Percentiles rank a stretch among this genome's conserved stretches.
Evolutionary conservation across 768 basidiomycete genomes (phyloP).

Genomic region (Tephrocybe sp.): DNA sequence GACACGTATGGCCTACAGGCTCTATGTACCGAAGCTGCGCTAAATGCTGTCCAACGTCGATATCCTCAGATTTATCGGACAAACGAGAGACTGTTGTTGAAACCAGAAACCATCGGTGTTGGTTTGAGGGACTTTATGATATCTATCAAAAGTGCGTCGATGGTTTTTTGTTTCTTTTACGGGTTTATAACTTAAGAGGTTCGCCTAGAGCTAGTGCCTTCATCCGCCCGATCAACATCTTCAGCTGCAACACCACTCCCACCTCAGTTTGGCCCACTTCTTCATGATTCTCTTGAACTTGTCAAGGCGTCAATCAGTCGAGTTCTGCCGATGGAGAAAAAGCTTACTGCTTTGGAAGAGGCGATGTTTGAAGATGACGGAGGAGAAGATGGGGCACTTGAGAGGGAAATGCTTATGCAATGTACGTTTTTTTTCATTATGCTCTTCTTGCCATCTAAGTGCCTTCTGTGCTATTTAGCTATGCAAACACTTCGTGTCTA

Average conservation of each 20-base stretch:
- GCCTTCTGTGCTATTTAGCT: no score
- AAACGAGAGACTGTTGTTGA: conserved; percentile 77
- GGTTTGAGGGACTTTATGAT: conserved; percentile 95
- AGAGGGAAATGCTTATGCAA: conserved; percentile 86
- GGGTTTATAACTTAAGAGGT: conserved; percentile 1
- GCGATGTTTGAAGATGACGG: conserved; percentile 86
- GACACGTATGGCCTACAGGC: conserved; percentile 49
- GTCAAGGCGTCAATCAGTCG: conserved; percentile 72
- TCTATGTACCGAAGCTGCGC: conserved; percentile 92
- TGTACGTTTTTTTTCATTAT: conserved; percentile 51
- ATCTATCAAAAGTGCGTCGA: conserved; percentile 83
- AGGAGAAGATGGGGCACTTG: conserved; percentile 79
- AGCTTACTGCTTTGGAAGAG: conserved; percentile 85
- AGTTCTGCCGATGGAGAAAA: conserved; percentile 80
- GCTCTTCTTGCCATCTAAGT: no score
- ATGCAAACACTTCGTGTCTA: conserved; percentile 92
- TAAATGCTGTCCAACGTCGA: conserved; percentile 93
- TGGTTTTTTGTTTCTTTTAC: conserved; percentile 4
- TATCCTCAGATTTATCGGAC: conserved; percentile 99
- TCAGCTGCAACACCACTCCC: conserved; percentile 87
- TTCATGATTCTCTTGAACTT: conserved; percentile 64
- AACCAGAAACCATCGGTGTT: conserved; percentile 83
- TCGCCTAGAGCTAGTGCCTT: conserved; percentile 82
- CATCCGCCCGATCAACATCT: conserved; percentile 88
- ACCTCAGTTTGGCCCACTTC: conserved; percentile 76